Conservation (phyloP, 2,329 filamentous ascomycete species). For the Diaporthe aspalathi region DNA sequence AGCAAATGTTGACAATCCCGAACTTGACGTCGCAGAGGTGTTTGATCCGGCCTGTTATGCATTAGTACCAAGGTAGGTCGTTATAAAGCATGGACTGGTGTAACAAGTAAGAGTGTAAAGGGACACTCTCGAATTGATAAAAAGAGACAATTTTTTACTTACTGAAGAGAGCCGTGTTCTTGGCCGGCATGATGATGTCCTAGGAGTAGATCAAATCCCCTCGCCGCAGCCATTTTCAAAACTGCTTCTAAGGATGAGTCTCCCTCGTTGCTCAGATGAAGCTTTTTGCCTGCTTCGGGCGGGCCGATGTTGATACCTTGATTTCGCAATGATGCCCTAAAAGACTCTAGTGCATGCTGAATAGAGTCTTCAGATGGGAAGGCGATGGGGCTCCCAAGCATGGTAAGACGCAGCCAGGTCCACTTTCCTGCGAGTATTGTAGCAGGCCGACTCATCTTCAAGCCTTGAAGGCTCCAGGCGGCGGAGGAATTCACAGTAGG, state of each 20-base stretch:
- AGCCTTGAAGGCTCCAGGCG: constrained; percentile 64
- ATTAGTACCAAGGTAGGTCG: no score
- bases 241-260: not conserved
- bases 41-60: no score
- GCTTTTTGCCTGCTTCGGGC: not conserved
- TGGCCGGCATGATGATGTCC: constrained; percentile 59
- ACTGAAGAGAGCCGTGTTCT: constrained; percentile 62
- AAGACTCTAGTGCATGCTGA: not conserved
- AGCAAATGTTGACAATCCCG: constrained; percentile 70
- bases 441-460: not conserved
- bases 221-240: not conserved
- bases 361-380: not conserved
- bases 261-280: not conserved
- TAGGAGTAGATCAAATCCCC: no score
- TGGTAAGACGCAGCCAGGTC: not conserved
- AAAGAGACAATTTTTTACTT: no score
- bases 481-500: constrained; percentile 51
- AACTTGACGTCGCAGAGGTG: constrained; percentile 63
- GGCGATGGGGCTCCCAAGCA: not conserved
- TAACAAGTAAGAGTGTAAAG: no score
- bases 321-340: not conserved
- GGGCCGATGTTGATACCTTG: constrained; percentile 35
- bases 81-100: no score
- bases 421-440: not conserved
- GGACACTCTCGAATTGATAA: no score